Evolutionary conservation across 2,329 filamentous ascomycete species (phyloP).

Genomic region (Tothia fuscella): DNA sequence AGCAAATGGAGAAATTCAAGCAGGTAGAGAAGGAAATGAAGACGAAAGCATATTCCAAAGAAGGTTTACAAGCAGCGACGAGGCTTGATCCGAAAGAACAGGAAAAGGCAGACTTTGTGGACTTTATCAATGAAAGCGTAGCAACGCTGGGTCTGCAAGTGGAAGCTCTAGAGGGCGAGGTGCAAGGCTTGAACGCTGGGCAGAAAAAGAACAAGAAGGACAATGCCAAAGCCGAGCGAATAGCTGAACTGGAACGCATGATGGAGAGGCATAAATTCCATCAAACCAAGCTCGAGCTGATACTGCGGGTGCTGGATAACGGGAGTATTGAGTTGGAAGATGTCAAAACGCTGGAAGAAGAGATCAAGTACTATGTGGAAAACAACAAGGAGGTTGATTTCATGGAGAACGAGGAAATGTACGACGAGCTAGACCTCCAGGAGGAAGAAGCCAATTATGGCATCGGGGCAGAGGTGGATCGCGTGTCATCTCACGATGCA

Average conservation of each 20-base stretch:
- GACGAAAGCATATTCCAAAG: constrained; percentile 98
- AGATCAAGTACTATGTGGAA: constrained; percentile 88
- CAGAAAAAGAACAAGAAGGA: constrained; percentile 95
- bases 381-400: constrained; percentile 83
- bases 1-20: constrained; percentile 99
- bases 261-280: constrained; percentile 97
- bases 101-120: constrained; percentile 76
- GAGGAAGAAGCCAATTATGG: constrained; percentile 86
- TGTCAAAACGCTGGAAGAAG: constrained; percentile 79
- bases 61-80: constrained; percentile 79
- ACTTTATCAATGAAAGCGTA: constrained; percentile 78
- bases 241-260: constrained; percentile 71
- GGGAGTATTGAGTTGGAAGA: constrained; percentile 78
- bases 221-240: constrained; percentile 67
- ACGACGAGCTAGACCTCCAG: constrained; percentile 84
- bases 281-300: constrained; percentile 79
- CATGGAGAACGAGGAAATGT: constrained; percentile 87
- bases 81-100: constrained; percentile 97
- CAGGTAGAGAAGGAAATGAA: constrained; percentile 99
- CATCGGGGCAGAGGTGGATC: constrained; percentile 68
- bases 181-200: constrained; percentile 71
- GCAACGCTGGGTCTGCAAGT: constrained; percentile 91
- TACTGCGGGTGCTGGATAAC: constrained; percentile 84
- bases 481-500: constrained; percentile 86
- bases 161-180: constrained; percentile 82